A percentile compares a stretch with the other conserved stretches of the same genome.
These are phyloP conservation scores for Mrakia blollopis DNA, from an alignment of 768 basidiomycete species.

Conservation along the genomic window DNA sequence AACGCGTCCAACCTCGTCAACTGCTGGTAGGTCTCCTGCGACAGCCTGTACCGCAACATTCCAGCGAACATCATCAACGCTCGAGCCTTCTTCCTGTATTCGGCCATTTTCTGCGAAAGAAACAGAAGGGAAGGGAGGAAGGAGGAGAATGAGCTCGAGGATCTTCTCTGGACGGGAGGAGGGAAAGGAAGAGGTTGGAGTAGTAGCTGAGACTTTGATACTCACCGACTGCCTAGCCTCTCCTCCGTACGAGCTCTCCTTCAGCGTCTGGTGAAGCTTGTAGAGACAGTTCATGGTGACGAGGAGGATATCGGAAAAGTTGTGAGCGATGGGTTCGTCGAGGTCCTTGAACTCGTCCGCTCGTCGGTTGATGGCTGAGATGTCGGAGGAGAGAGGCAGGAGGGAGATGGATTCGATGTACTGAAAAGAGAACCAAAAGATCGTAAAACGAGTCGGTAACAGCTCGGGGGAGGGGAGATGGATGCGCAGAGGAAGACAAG, in stretches of 20 bases:
- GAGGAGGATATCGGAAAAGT: constrained; percentile 79
- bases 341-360: constrained; percentile 89
- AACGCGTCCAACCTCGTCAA: constrained; percentile 51
- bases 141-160: constrained; percentile 18
- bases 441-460: not conserved
- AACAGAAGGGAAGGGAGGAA: constrained; percentile 34
- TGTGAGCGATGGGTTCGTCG: constrained; percentile 74
- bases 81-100: constrained; percentile 71
- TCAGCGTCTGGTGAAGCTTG: constrained; percentile 69
- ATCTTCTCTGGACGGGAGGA: not conserved
- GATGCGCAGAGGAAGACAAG: not conserved
- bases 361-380: constrained; percentile 73
- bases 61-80: constrained; percentile 78
- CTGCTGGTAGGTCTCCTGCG: constrained; percentile 82
- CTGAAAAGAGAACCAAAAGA: constrained; percentile 45
- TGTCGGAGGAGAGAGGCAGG: constrained; percentile 78
- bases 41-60: constrained; percentile 74
- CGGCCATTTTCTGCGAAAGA: constrained; percentile 55
- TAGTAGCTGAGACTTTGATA: too few relatives aligned
- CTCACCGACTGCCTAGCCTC: constrained; percentile 69
- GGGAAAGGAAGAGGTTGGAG: not conserved
- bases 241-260: constrained; percentile 66
- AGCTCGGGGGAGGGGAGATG: too few relatives aligned
- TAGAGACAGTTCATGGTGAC: constrained; percentile 90
- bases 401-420: constrained; percentile 81